Percentiles rank a stretch among this genome's conserved stretches.
Conservation (phyloP, 176 grass and related monocot species). For the Hordeum marinum region DNA sequence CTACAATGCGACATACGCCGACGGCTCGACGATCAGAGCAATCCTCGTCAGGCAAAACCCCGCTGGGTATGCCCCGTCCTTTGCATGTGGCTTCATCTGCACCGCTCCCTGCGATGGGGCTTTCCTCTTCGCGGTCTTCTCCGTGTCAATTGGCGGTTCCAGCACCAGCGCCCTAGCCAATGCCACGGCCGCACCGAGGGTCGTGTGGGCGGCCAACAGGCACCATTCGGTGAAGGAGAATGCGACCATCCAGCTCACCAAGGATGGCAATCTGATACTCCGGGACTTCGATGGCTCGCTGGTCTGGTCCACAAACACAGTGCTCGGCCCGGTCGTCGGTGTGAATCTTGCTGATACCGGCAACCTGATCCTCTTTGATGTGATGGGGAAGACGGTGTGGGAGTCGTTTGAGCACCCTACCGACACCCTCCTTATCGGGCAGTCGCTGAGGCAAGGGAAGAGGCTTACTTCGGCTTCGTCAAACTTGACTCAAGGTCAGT, state of each 20-base stretch:
- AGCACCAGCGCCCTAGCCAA: neutral
- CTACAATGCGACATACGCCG: neutral
- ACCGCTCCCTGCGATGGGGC: slow-evolving; percentile 15
- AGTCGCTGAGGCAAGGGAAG: slow-evolving; percentile 52
- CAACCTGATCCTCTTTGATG: slow-evolving; percentile 56
- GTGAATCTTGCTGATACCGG: slow-evolving; percentile 45
- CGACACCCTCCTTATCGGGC: slow-evolving; percentile 47
- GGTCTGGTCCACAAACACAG: slow-evolving; percentile 52
- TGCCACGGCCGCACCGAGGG: neutral
- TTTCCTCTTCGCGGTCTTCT: slow-evolving; percentile 52
- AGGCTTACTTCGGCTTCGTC: slow-evolving; percentile 34
- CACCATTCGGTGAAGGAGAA: slow-evolving; percentile 36
- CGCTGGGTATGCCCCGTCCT: slow-evolving; percentile 30
- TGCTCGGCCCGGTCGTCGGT: slow-evolving; percentile 19
- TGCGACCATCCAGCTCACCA: slow-evolving; percentile 32
- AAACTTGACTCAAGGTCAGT: slow-evolving; percentile 47
- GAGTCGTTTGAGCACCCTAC: slow-evolving; percentile 57
- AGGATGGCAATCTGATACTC: slow-evolving; percentile 45
- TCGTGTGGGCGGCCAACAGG: slow-evolving; percentile 59
- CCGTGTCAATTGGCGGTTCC: slow-evolving; percentile 7
- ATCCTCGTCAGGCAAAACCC: slow-evolving; percentile 47
- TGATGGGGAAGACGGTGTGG: slow-evolving; percentile 40
- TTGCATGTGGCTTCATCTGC: slow-evolving; percentile 49
- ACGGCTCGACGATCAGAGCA: slow-evolving; percentile 23
- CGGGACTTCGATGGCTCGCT: slow-evolving; percentile 26